Percentiles rank a stretch among this genome's conserved stretches.
Evolutionary conservation across 1,139 yeast genomes (phyloP).

Genomic region (Saccharomycopsis hybrid): DNA sequence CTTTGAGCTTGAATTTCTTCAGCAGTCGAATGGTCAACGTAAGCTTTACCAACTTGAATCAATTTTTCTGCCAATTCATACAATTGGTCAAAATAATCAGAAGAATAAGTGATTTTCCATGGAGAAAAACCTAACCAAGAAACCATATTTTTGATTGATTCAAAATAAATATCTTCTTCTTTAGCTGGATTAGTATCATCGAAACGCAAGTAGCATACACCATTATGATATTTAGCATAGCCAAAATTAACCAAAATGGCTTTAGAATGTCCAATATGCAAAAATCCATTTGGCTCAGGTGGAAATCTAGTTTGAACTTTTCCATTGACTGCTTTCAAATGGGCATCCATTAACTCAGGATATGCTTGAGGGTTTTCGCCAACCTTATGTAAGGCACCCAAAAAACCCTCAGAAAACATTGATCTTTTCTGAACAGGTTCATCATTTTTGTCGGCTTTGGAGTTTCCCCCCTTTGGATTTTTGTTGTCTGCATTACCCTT

Average conservation of each 20-base stretch:
- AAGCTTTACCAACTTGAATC: slow-evolving; percentile 65
- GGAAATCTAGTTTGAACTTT: slow-evolving; percentile 92
- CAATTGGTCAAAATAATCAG: slow-evolving; percentile 87
- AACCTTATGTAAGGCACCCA: slow-evolving; percentile 90
- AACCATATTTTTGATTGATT: slow-evolving; percentile 76
- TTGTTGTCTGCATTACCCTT: slow-evolving; percentile 24
- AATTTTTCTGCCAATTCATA: slow-evolving; percentile 82
- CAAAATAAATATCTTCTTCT: slow-evolving; percentile 87
- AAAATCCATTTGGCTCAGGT: slow-evolving; percentile 95
- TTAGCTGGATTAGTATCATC: slow-evolving; percentile 99
- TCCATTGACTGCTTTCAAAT: slow-evolving; percentile 71
- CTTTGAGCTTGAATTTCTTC: slow-evolving; percentile 87
- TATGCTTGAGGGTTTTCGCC: slow-evolving; percentile 90
- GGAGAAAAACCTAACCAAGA: slow-evolving; percentile 93
- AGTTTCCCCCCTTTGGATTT: slow-evolving; percentile 26
- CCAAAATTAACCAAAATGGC: slow-evolving; percentile 97
- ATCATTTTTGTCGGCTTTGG: slow-evolving; percentile 28
- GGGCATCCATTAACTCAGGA: slow-evolving; percentile 79
- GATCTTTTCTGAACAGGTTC: slow-evolving; percentile 43
- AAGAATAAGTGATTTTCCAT: slow-evolving; percentile 89
- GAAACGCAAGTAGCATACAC: slow-evolving; percentile 83
- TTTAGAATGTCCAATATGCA: slow-evolving; percentile 96
- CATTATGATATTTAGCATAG: slow-evolving; percentile 80
- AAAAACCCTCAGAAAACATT: slow-evolving; percentile 93
- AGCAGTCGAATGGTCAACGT: slow-evolving; percentile 89